Conservation (phyloP, 805 yeast species). For the Yarrowia hollandica region DNA sequence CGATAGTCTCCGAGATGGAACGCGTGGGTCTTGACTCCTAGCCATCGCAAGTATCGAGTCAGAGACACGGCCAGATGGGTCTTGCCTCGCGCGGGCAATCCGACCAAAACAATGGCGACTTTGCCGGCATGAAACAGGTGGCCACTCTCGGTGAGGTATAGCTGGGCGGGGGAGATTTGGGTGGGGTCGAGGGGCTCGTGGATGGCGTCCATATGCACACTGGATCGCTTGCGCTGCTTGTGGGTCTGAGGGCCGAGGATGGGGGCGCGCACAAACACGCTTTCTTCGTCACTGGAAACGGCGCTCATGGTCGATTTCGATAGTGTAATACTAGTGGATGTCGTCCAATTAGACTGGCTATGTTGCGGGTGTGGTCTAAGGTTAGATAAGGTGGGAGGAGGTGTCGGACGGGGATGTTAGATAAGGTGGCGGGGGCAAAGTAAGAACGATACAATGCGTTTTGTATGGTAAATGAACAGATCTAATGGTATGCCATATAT, state of each 20-base stretch:
- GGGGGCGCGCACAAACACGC: constrained; percentile 21
- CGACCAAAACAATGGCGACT: constrained; percentile 82
- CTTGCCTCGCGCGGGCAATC: constrained; percentile 94
- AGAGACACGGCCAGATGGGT: constrained; percentile 89
- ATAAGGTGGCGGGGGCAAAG: too few relatives aligned
- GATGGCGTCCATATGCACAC: constrained; percentile 54
- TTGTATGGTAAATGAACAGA: too few relatives aligned
- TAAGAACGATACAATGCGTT: too few relatives aligned
- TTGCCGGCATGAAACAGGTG: constrained; percentile 94
- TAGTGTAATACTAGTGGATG: neutral
- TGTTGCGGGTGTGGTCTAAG: constrained; percentile 21
- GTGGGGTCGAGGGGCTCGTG: constrained; percentile 62
- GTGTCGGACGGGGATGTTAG: neutral
- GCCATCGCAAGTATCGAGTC: constrained; percentile 91
- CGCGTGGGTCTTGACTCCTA: constrained; percentile 89
- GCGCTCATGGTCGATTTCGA: constrained; percentile 27
- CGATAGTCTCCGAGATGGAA: constrained; percentile 93
- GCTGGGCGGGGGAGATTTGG: constrained; percentile 85
- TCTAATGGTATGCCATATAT: too few relatives aligned
- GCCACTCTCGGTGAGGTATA: constrained; percentile 90
- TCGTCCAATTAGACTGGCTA: constrained; percentile 9
- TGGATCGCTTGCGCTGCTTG: constrained; percentile 18
- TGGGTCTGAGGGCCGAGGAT: constrained; percentile 16
- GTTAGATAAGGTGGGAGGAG: constrained; percentile 6
- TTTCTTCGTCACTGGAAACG: constrained; percentile 27